Conservation (phyloP, 208 protist genomes). For the Borovskyia barvae region DNA sequence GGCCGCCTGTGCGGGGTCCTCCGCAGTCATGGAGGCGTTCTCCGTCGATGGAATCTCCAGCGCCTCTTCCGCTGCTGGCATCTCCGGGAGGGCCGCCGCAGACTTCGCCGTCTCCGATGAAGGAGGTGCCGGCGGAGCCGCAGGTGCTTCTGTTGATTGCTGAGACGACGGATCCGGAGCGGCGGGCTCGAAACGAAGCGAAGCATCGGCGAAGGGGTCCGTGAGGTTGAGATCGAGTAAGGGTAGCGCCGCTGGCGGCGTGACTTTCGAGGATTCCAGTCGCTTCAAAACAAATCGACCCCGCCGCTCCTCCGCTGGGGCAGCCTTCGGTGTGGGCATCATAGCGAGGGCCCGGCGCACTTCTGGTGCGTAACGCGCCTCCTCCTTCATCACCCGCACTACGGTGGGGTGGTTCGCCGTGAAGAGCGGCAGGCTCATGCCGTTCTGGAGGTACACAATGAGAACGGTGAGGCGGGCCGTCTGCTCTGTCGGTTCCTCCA, state of each 20-base stretch:
- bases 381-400: conserved; percentile 20
- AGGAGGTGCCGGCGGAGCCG: not conserved
- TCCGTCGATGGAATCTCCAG: too few relatives aligned
- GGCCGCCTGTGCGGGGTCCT: not conserved
- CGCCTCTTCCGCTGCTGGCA: too few relatives aligned
- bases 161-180: not conserved
- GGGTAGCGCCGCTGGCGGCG: not conserved
- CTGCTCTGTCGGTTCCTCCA: conserved; percentile 31
- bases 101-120: not conserved
- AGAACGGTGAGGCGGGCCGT: conserved; percentile 67
- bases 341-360: conserved; percentile 53
- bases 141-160: not conserved
- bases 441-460: conserved; percentile 65
- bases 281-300: conserved; percentile 50
- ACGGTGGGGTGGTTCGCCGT: conserved; percentile 35
- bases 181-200: not conserved
- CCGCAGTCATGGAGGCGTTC: not conserved
- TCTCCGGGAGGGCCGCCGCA: not conserved
- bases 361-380: conserved; percentile 28
- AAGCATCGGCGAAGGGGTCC: conserved; percentile 6
- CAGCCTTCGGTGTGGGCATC: conserved; percentile 45
- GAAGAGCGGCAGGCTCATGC: conserved; percentile 60
- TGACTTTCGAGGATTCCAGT: not conserved
- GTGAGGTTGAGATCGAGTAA: conserved; percentile 18
- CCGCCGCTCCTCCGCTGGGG: conserved; percentile 9